Evolutionary conservation across 1,284 basidiomycete genomes (phyloP).

Genomic region (Apiotrichum brassicae): DNA sequence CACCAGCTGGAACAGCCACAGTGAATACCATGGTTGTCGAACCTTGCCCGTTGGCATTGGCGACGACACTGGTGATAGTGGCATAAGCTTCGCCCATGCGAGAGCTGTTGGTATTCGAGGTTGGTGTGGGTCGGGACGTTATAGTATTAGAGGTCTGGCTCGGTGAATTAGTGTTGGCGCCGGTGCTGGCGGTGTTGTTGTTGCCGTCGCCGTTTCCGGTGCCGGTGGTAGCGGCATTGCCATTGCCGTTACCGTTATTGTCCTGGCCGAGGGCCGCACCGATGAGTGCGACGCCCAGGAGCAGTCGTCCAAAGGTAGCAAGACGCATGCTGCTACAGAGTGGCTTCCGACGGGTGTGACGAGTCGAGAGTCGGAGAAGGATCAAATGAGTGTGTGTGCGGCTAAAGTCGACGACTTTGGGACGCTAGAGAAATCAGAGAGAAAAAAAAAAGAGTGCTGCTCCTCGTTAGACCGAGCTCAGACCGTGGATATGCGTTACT

Average conservation of each 20-base stretch:
- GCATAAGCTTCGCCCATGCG: constrained; percentile 10
- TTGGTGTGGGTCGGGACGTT: neutral
- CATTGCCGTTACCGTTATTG: neutral
- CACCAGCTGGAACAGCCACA: constrained; percentile 20
- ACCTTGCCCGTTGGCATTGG: constrained; percentile 14
- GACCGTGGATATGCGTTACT: too few species aligned
- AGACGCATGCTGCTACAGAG: constrained; percentile 12
- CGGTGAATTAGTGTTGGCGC: neutral
- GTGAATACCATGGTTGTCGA: constrained; percentile 12
- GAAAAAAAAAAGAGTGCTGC: too few species aligned
- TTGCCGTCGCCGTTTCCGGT: neutral
- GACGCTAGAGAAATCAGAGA: too few species aligned
- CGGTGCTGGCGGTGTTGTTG: neutral
- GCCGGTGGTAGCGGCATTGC: constrained; percentile 1
- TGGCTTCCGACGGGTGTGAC: too few species aligned
- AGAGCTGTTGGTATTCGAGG: neutral
- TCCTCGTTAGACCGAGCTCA: too few species aligned
- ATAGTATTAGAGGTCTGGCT: too few species aligned
- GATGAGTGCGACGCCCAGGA: neutral
- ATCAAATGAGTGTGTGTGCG: too few species aligned
- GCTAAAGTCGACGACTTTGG: too few species aligned
- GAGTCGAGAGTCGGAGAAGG: too few species aligned
- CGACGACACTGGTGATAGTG: constrained; percentile 34
- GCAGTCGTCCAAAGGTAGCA: neutral
- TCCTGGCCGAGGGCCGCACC: constrained; percentile 7